Evolutionary conservation across 106 monocot species (phyloP).

Genomic region (Dendrobium catenatum): DNA sequence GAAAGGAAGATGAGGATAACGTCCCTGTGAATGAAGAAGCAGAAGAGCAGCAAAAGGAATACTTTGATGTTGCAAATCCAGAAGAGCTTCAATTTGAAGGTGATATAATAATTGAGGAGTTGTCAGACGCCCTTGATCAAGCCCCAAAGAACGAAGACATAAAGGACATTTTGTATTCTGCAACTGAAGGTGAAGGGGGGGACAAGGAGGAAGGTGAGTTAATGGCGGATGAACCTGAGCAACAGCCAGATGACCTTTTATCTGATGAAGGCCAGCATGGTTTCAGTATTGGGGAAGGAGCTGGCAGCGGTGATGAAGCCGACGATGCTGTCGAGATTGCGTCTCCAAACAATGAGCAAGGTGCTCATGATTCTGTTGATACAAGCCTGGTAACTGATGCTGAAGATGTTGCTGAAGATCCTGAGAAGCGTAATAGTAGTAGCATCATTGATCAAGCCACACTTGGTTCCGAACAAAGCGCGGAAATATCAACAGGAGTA

Average conservation of each 20-base stretch:
- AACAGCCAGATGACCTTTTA: constrained; percentile 20
- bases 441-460: constrained; percentile 20
- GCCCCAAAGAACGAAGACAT: constrained; percentile 21
- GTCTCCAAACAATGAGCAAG: constrained; percentile 14
- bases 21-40: constrained; percentile 27
- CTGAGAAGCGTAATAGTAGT: constrained; percentile 14
- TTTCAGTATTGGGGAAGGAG: constrained; percentile 12
- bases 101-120: constrained; percentile 26
- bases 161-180: constrained; percentile 20
- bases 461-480: constrained; percentile 16
- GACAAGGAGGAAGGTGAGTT: constrained; percentile 60
- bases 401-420: constrained; percentile 30
- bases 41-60: constrained; percentile 19
- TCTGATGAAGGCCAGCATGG: constrained; percentile 17
- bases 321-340: constrained; percentile 16
- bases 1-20: constrained; percentile 28
- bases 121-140: constrained; percentile 22
- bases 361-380: constrained; percentile 16
- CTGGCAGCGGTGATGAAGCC: constrained; percentile 25
- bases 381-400: constrained; percentile 11
- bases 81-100: constrained; percentile 27
- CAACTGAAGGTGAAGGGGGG: constrained; percentile 42
- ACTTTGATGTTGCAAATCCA: constrained; percentile 7
- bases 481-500: constrained; percentile 9
- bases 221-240: constrained; percentile 49